These are phyloP conservation scores for Cryptococcus wingfieldii DNA, from an alignment of 1,284 basidiomycete species.

Conservation along the genomic window DNA sequence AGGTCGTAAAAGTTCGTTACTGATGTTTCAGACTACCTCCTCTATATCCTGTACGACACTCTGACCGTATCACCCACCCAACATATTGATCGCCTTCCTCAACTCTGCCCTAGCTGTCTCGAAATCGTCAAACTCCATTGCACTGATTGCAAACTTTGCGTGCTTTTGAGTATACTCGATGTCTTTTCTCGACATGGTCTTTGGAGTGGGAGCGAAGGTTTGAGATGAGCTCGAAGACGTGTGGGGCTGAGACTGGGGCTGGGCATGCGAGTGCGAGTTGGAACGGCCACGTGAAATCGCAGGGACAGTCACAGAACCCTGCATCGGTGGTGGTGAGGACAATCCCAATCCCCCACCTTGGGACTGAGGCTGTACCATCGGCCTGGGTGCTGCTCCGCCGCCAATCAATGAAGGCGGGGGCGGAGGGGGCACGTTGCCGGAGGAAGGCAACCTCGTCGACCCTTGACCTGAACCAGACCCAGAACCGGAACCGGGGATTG, in stretches of 20 bases:
- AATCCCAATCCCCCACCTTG: no score
- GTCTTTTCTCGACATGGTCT: conserved; percentile 31
- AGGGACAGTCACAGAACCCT: no score
- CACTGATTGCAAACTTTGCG: conserved; percentile 81
- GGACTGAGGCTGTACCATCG: no score
- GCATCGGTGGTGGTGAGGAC: no score
- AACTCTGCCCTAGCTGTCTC: conserved; percentile 78
- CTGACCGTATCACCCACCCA: conserved; percentile 52
- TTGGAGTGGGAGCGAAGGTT: conserved; percentile 6
- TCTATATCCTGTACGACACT: no score
- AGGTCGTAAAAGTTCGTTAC: no score
- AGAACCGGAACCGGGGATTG: no score
- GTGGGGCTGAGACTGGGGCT: conserved; percentile 15
- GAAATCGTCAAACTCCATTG: conserved; percentile 85
- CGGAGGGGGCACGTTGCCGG: conserved; percentile 17
- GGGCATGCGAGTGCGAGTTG: conserved; percentile 9
- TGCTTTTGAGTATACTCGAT: conserved; percentile 80
- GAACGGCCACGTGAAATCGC: no score
- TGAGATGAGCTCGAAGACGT: conserved; percentile 17
- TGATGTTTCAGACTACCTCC: no score
- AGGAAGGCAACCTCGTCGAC: conserved; percentile 1
- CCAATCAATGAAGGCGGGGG: conserved; percentile 24
- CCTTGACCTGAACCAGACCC: background rate
- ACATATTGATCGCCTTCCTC: conserved; percentile 63
- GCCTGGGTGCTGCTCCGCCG: no score